Evolutionary conservation across 345 rosid genomes (phyloP), one percentile per base, ranked within the genome.

Genomic region (Eucalyptus curtisii): DNA sequence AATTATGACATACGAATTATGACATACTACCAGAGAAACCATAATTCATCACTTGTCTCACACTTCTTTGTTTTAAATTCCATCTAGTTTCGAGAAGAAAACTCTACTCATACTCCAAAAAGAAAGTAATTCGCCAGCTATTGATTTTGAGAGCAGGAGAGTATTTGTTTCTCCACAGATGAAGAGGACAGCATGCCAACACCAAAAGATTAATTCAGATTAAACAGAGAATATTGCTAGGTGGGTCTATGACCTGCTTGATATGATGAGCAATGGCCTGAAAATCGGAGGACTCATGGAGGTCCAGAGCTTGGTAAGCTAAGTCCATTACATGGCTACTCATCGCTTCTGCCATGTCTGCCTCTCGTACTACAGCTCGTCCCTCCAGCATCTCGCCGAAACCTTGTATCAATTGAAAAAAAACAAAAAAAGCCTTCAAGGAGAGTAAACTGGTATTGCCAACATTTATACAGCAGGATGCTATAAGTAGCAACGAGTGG

Each of bases 261-360:
- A 94, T 93, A 91, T 88, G 91, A 86, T 53, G 91, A 90, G 94
- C 91, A 44, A 94, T 90, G 89, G 95, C 91, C 87, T 93, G 94
- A 85, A 87, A 94, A 68, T 95, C 95, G 12, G 93, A 91, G 87
- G 93, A 92, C 57, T 94, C 94, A 24, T 94, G 94, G 7, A 91
- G 90, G 90, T 94, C 94, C 14, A 93, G 93, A 89, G 94, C 95
- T 91, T 90, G 88, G 89, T 91, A 94, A 55, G 96, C 95, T 64
- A 94, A 90, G 90, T 92, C 95, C 95, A 90, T 92, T 2, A 89
- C 94, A 61, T 90, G 93, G 88, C 88, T 90, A 84, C 92, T 93
- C 93, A 94, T 89, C 90, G 49, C 88, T 86, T 89, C 90, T 17
- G 93, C 87, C 95, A 94, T 94, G 91, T 95, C 95, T 24, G 93